A percentile compares a stretch with the other conserved stretches of the same genome.
These are phyloP conservation scores for Tylopilus vinaceipallidus DNA, from an alignment of 768 basidiomycete genomes.

Conservation along the genomic window DNA sequence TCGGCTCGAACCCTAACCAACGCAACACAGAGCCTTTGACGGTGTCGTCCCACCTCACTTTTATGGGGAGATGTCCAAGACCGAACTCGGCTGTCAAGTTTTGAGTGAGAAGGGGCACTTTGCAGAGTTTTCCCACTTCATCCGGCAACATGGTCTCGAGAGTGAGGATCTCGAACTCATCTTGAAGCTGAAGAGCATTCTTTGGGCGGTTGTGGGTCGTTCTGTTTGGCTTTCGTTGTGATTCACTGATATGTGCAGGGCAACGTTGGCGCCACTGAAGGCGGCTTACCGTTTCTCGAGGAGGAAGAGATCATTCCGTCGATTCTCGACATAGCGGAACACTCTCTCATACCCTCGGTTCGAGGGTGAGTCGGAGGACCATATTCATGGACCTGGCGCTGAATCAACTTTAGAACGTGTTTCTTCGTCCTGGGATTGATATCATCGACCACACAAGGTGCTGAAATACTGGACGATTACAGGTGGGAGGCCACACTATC, in stretches of 20 bases:
- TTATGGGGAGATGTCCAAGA: conserved; percentile 97
- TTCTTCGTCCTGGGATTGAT: conserved; percentile 94
- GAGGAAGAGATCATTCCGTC: conserved; percentile 92
- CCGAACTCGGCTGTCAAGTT: conserved; percentile 89
- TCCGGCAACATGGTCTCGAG: conserved; percentile 84
- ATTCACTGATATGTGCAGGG: conserved; percentile 52
- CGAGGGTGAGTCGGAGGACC: conserved; percentile 69
- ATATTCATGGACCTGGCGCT: background rate
- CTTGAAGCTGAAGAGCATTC: conserved; percentile 86
- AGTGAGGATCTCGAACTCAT: conserved; percentile 81
- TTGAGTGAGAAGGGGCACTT: conserved; percentile 91
- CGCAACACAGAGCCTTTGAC: conserved; percentile 60
- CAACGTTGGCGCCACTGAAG: conserved; percentile 86
- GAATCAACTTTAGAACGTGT: conserved; percentile 67
- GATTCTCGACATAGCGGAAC: conserved; percentile 87
- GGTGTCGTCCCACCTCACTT: conserved; percentile 92
- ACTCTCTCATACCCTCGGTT: conserved; percentile 86
- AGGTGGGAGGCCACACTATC: conserved; percentile 91
- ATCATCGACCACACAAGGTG: conserved; percentile 87
- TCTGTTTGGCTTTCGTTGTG: background rate
- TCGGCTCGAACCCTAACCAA: conserved; percentile 1
- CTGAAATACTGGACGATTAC: conserved; percentile 90
- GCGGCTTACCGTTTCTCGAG: conserved; percentile 92
- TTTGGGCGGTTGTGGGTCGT: conserved; percentile 92
- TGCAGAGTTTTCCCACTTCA: conserved; percentile 84